These are phyloP conservation scores for Monosporascus sp. DNA, from an alignment of 2,329 filamentous ascomycete genomes.

Conservation along the genomic window DNA sequence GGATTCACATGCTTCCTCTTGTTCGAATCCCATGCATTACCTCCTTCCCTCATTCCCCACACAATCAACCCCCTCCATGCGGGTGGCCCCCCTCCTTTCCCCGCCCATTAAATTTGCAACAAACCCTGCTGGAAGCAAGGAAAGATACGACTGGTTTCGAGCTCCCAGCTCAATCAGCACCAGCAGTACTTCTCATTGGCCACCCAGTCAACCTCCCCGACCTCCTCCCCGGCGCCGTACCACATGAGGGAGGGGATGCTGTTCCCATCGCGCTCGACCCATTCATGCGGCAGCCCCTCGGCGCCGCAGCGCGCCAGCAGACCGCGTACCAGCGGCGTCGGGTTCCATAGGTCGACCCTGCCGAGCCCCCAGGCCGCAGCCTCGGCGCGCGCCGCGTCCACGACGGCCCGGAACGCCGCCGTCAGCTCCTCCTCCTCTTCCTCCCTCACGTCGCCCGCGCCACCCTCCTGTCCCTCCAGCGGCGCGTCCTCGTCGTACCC, in stretches of 20 bases:
- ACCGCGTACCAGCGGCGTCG: slow-evolving; percentile 45
- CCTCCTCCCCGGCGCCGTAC: slow-evolving; percentile 50
- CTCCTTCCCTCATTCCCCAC: too few relatives aligned
- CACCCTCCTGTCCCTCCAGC: too few relatives aligned
- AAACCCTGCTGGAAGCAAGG: too few relatives aligned
- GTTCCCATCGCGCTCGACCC: slow-evolving; percentile 53
- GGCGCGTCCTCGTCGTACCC: slow-evolving; percentile 15
- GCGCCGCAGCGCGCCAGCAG: slow-evolving; percentile 40
- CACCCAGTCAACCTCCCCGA: slow-evolving; percentile 60
- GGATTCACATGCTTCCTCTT: too few relatives aligned
- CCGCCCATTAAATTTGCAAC: too few relatives aligned
- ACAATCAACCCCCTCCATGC: too few relatives aligned
- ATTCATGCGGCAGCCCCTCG: slow-evolving; percentile 36
- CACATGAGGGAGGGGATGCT: slow-evolving; percentile 69
- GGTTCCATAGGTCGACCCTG: slow-evolving; percentile 80
- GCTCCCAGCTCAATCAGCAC: slow-evolving; percentile 47
- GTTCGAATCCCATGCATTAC: too few relatives aligned
- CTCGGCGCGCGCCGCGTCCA: slow-evolving; percentile 62
- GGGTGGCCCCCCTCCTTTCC: too few relatives aligned
- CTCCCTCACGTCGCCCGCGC: too few relatives aligned
- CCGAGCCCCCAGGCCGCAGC: slow-evolving; percentile 66
- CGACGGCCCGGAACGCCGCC: slow-evolving; percentile 53
- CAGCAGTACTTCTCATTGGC: slow-evolving; percentile 74
- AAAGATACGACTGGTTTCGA: too few relatives aligned
- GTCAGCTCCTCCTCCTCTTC: slow-evolving; percentile 35